Percentiles rank a stretch among this genome's conserved stretches.
Conservation (phyloP, 2,329 filamentous ascomycete species). For the Verticillium albo-atrum region DNA sequence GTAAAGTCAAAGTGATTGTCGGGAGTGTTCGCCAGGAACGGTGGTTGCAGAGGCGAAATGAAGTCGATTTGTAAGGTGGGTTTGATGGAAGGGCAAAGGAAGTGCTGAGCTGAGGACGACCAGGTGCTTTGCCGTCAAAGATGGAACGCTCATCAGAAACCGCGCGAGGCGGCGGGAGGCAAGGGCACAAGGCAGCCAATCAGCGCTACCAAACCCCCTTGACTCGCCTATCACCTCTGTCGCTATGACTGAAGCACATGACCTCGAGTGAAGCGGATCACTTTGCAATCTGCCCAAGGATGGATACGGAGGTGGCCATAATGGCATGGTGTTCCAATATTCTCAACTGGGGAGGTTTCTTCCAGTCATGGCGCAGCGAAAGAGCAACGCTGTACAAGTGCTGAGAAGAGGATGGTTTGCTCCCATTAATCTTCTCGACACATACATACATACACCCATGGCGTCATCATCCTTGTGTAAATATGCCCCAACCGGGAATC, state of each 20-base stretch:
- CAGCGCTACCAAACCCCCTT: background rate
- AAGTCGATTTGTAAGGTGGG: background rate
- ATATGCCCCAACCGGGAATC: no score
- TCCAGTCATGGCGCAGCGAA: no score
- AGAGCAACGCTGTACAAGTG: no score
- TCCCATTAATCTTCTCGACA: no score
- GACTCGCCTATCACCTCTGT: background rate
- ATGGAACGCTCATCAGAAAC: background rate
- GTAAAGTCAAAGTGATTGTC: background rate
- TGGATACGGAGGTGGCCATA: background rate
- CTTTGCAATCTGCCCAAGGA: background rate
- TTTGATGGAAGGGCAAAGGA: background rate
- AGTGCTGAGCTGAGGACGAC: background rate
- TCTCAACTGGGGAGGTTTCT: background rate
- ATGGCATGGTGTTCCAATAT: background rate
- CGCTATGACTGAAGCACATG: background rate
- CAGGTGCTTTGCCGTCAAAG: background rate
- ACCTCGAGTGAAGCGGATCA: background rate
- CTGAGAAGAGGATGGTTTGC: no score
- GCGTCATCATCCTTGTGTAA: no score
- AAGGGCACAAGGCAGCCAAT: background rate
- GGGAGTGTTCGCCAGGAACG: slow-evolving; percentile 1
- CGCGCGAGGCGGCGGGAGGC: background rate
- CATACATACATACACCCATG: no score
- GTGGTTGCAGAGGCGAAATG: background rate